Conservation (phyloP, 2,329 filamentous ascomycete species). For the Venturia oleaginea region DNA sequence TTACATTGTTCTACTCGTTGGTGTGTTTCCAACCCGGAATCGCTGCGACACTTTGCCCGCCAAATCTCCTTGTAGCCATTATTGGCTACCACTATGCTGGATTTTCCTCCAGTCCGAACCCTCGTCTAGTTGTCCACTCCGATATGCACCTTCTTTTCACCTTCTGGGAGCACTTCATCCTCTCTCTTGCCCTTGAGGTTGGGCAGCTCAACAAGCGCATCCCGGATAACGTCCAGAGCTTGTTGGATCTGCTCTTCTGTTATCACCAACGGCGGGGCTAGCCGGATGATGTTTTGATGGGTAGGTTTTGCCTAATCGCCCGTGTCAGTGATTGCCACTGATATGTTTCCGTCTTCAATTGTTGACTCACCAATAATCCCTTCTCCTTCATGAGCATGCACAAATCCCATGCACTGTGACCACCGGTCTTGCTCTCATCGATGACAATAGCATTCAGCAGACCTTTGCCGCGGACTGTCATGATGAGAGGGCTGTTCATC, state of each 20-base stretch:
- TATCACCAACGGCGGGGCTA: conserved; percentile 94
- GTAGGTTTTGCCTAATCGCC: conserved; percentile 80
- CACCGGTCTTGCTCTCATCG: conserved; percentile 76
- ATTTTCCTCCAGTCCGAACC: not conserved
- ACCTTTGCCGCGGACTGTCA: conserved; percentile 80
- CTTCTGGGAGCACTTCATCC: conserved; percentile 46
- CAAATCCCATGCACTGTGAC: conserved; percentile 89
- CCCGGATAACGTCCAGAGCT: conserved; percentile 69
- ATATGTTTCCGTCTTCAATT: not conserved
- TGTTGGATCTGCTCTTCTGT: conserved; percentile 75
- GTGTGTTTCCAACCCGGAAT: not conserved
- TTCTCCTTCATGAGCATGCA: conserved; percentile 94
- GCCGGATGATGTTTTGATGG: conserved; percentile 95
- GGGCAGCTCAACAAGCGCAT: conserved; percentile 75
- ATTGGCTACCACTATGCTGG: not conserved
- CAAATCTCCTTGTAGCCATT: not conserved
- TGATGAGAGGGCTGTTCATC: conserved; percentile 72
- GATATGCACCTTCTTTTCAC: conserved; percentile 55
- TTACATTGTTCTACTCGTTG: not conserved
- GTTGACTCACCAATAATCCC: conserved; percentile 68
- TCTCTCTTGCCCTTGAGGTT: conserved; percentile 49
- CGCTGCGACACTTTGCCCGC: not conserved
- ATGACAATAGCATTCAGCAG: conserved; percentile 94
- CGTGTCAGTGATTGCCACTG: not conserved
- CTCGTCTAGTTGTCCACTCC: conserved; percentile 43